phyloP scores from a whole-genome alignment of 768 basidiomycete species.

The Suillus brevipes region DNA sequence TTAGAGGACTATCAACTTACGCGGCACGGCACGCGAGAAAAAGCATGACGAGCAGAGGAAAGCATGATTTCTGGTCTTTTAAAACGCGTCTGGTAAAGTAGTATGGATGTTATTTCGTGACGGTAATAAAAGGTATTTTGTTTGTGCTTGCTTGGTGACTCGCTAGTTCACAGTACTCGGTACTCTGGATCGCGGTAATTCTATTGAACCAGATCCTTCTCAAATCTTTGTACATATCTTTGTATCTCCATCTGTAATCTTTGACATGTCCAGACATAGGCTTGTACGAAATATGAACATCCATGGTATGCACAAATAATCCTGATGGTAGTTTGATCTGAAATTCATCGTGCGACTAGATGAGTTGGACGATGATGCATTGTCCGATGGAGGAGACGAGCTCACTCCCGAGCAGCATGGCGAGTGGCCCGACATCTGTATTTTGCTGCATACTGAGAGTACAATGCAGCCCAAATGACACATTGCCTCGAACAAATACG shows the following conservation, averaged over 20 bases:
- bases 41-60: constrained; percentile 44
- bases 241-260: constrained; percentile 12
- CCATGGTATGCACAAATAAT: constrained; percentile 44
- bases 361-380: constrained; percentile 80
- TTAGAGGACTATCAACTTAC: constrained; percentile 37
- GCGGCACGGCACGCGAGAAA: constrained; percentile 44
- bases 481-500: constrained; percentile 70
- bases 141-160: constrained; percentile 19
- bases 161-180: background rate
- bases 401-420: constrained; percentile 85
- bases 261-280: constrained; percentile 87
- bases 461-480: constrained; percentile 58
- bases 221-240: constrained; percentile 10
- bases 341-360: constrained; percentile 44
- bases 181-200: background rate
- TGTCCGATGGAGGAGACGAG: constrained; percentile 77
- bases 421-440: constrained; percentile 30
- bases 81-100: background rate
- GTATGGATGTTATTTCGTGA: background rate
- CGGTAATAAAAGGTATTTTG: background rate
- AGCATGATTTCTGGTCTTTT: constrained; percentile 45
- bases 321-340: background rate
- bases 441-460: constrained; percentile 7
- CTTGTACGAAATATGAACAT: constrained; percentile 85
- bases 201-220: background rate